phyloP scores from a whole-genome alignment of 345 rosid species.

The Citrus maxima region DNA sequence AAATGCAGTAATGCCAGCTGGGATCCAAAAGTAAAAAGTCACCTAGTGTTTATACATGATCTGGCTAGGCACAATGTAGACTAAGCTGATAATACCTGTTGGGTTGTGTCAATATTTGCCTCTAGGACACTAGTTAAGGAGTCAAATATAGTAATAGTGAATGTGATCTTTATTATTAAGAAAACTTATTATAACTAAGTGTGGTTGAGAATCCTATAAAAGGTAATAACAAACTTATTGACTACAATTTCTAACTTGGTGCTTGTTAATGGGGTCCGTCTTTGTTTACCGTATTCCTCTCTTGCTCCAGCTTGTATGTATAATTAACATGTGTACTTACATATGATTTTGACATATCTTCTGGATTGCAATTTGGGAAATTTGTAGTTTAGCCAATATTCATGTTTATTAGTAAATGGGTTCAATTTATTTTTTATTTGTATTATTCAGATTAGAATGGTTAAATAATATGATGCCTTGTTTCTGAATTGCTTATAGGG shows the following conservation, averaged over 20 bases:
- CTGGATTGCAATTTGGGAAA: background rate
- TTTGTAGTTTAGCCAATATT: background rate
- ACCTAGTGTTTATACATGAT: background rate
- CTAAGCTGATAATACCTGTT: background rate
- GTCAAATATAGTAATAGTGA: background rate
- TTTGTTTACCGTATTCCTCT: no score
- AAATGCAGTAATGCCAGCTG: background rate
- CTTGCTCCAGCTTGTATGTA: background rate
- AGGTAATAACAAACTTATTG: background rate
- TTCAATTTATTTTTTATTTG: background rate
- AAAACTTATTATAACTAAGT: background rate
- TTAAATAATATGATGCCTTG: background rate
- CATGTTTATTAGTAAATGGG: background rate
- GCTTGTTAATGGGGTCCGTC: background rate
- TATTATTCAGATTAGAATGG: background rate
- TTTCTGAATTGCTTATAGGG: background rate
- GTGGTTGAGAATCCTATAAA: background rate
- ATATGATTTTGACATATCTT: no score
- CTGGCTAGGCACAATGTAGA: background rate
- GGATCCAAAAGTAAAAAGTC: background rate
- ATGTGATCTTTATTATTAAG: background rate
- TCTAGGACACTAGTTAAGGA: background rate
- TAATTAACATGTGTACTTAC: no score
- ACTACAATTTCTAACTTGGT: background rate
- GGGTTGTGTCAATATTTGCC: background rate